Evolutionary conservation across 2,329 filamentous ascomycete genomes (phyloP).

Genomic region (Capronia americana): DNA sequence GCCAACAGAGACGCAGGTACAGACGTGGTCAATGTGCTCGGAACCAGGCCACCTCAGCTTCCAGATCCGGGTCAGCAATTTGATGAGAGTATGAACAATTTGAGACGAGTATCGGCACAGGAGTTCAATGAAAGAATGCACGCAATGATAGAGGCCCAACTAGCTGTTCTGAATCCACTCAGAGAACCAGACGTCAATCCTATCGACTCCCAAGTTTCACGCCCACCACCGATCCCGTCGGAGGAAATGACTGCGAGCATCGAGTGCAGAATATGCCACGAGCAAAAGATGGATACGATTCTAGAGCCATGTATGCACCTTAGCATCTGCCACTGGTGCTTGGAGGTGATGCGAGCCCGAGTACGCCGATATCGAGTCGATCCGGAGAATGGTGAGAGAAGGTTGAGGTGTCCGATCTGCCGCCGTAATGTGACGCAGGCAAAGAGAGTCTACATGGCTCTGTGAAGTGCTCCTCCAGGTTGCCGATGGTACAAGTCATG

Average conservation of each 20-base stretch:
- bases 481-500: neutral
- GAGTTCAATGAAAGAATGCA: conserved; percentile 4
- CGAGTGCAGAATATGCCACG: conserved; percentile 37
- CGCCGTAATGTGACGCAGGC: conserved; percentile 26
- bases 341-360: conserved; percentile 26
- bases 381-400: conserved; percentile 5
- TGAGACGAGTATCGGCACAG: conserved; percentile 1
- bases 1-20: neutral
- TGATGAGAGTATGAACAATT: neutral
- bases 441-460: conserved; percentile 31
- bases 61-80: neutral
- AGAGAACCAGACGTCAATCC: conserved; percentile 30
- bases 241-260: conserved; percentile 37
- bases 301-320: conserved; percentile 39
- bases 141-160: neutral
- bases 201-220: conserved; percentile 34
- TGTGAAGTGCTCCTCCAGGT: conserved; percentile 4
- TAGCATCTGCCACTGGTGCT: conserved; percentile 39
- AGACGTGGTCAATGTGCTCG: conserved; percentile 6
- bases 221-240: conserved; percentile 26
- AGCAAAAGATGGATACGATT: conserved; percentile 38
- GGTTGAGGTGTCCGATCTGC: conserved; percentile 36
- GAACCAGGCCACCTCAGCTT: conserved; percentile 11
- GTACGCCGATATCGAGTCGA: conserved; percentile 18
- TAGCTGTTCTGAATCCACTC: conserved; percentile 6